These are phyloP conservation scores for Gardenia jasminoides DNA, from an alignment of 257 asterid genomes.

Conservation along the genomic window DNA sequence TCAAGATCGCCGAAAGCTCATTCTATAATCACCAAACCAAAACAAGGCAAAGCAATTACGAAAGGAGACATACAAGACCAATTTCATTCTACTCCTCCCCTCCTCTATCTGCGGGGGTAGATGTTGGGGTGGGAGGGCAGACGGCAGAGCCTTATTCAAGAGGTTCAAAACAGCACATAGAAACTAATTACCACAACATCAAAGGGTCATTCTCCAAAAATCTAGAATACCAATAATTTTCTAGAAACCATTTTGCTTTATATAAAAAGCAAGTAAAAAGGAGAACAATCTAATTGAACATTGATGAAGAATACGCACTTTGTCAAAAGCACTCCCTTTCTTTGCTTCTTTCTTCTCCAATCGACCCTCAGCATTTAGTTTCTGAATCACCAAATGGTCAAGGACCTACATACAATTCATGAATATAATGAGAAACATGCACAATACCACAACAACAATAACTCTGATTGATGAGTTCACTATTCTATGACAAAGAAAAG, in stretches of 20 bases:
- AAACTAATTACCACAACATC: neutral
- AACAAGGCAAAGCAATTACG: neutral
- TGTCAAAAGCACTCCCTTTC: slow-evolving; percentile 82
- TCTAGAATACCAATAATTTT: neutral
- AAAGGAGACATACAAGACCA: neutral
- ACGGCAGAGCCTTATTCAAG: neutral
- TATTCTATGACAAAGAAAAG: neutral
- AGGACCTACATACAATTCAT: slow-evolving; percentile 57
- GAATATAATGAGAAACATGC: slow-evolving; percentile 10
- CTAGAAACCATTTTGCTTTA: neutral
- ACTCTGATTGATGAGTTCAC: neutral
- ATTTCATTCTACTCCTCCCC: neutral
- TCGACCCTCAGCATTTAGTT: slow-evolving; percentile 94
- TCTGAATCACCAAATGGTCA: slow-evolving; percentile 97
- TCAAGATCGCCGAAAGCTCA: slow-evolving; percentile 96
- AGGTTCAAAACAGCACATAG: neutral
- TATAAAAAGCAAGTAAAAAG: neutral
- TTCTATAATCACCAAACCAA: slow-evolving; percentile 48
- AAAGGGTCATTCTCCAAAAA: neutral
- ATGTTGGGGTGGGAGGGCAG: too few relatives aligned
- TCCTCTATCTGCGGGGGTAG: neutral
- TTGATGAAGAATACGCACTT: slow-evolving; percentile 45
- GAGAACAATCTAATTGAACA: neutral
- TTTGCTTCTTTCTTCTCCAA: slow-evolving; percentile 96
- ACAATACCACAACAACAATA: slow-evolving; percentile 5